Percentiles rank a stretch among this genome's conserved stretches.
phyloP scores from a whole-genome alignment of 78 protist genomes.

The Blattamonas nauphoetae region DNA sequence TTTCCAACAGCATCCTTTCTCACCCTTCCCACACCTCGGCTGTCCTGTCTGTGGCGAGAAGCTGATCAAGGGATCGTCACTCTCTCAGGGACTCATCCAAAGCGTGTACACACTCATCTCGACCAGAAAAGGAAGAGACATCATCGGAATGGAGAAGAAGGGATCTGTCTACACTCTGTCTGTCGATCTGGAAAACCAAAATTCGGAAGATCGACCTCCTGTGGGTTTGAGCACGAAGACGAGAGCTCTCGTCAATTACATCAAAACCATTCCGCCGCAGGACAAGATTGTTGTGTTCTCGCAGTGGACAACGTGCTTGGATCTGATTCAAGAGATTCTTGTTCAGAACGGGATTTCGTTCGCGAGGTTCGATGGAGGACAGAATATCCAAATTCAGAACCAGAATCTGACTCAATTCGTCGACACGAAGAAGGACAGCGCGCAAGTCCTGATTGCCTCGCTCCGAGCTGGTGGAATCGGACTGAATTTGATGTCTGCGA shows the following conservation, averaged over 20 bases:
- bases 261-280: background rate
- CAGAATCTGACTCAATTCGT: background rate
- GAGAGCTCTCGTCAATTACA: background rate
- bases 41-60: background rate
- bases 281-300: slow-evolving; percentile 24
- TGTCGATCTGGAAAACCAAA: background rate
- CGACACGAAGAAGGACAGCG: background rate
- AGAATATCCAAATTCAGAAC: background rate
- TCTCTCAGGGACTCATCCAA: background rate
- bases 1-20: too few species aligned
- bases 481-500: slow-evolving; percentile 41
- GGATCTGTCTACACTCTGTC: slow-evolving; percentile 1
- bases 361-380: slow-evolving; percentile 25
- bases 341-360: background rate
- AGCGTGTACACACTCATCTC: background rate
- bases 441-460: slow-evolving; percentile 4
- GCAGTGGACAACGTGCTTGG: slow-evolving; percentile 34
- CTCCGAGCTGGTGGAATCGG: slow-evolving; percentile 57
- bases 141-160: background rate
- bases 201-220: background rate
- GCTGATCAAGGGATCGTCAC: background rate
- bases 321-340: slow-evolving; percentile 16
- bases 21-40: slow-evolving; percentile 20
- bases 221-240: background rate
- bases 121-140: too few species aligned